Conservation (phyloP, 306 rosid genomes). For the Rubus parviflorus region DNA sequence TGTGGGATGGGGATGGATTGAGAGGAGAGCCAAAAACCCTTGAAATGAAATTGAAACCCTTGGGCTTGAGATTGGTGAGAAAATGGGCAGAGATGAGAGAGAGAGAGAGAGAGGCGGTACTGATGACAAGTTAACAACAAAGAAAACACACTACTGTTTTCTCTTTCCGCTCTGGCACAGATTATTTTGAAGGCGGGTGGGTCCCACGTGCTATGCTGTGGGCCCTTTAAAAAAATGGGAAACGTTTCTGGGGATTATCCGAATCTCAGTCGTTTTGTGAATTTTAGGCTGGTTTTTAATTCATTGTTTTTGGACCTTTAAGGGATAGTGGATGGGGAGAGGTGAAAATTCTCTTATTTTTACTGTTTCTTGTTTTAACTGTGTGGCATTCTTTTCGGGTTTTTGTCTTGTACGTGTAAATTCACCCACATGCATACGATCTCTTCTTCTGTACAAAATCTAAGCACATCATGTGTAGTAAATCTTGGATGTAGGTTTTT, state of each 20-base stretch:
- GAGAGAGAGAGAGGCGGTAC: slow-evolving; percentile 30
- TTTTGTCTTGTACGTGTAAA: not conserved
- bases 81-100: slow-evolving; percentile 11
- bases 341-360: not conserved
- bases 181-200: slow-evolving; percentile 49
- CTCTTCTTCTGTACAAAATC: not conserved
- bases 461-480: not conserved
- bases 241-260: slow-evolving; percentile 14
- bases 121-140: too few relatives aligned
- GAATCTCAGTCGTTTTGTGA: slow-evolving; percentile 18
- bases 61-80: slow-evolving; percentile 18
- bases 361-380: not conserved
- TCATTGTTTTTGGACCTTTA: not conserved
- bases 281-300: not conserved
- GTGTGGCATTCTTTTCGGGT: not conserved
- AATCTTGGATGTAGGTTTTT: not conserved
- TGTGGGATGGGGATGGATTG: not conserved
- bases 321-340: not conserved
- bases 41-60: slow-evolving; percentile 18
- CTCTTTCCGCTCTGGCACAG: slow-evolving; percentile 64
- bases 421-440: not conserved
- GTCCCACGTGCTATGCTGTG: slow-evolving; percentile 37
- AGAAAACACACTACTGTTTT: slow-evolving; percentile 18
- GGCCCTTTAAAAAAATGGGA: not conserved
- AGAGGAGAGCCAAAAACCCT: slow-evolving; percentile 41